phyloP scores from a whole-genome alignment of 441 rosid species.

The Euphorbia schlechtendalii region DNA sequence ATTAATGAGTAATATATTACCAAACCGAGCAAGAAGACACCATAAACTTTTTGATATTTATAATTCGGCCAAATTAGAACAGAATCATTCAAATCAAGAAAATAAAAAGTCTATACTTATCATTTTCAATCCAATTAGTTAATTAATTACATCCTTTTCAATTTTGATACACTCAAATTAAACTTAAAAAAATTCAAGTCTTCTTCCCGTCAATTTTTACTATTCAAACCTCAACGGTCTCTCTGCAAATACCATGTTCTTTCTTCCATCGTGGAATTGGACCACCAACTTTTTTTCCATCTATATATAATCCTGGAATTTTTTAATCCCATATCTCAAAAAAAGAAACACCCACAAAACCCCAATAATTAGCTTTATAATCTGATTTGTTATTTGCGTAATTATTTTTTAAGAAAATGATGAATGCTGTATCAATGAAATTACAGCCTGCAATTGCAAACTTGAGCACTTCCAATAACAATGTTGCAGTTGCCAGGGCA shows the following conservation, averaged over 20 bases:
- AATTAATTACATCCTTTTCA: not conserved
- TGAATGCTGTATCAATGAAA: conserved; percentile 13
- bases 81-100: too few relatives aligned
- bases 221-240: conserved; percentile 5
- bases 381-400: not conserved
- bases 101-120: too few relatives aligned
- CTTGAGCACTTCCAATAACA: not conserved
- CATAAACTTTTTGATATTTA: too few relatives aligned
- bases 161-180: too few relatives aligned
- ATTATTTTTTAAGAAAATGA: conserved; percentile 6
- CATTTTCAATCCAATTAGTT: too few relatives aligned
- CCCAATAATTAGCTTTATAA: not conserved
- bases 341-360: too few relatives aligned
- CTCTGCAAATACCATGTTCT: not conserved
- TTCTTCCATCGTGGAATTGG: not conserved
- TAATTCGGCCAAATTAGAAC: too few relatives aligned
- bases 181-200: not conserved
- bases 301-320: not conserved
- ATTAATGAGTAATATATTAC: too few relatives aligned
- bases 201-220: not conserved
- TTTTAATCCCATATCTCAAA: not conserved
- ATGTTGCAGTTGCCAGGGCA: not conserved
- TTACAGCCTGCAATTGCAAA: not conserved
- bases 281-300: not conserved
- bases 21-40: too few relatives aligned